These are phyloP conservation scores for Bertia moriformis DNA, from an alignment of 2,329 filamentous ascomycete species.

Conservation along the genomic window DNA sequence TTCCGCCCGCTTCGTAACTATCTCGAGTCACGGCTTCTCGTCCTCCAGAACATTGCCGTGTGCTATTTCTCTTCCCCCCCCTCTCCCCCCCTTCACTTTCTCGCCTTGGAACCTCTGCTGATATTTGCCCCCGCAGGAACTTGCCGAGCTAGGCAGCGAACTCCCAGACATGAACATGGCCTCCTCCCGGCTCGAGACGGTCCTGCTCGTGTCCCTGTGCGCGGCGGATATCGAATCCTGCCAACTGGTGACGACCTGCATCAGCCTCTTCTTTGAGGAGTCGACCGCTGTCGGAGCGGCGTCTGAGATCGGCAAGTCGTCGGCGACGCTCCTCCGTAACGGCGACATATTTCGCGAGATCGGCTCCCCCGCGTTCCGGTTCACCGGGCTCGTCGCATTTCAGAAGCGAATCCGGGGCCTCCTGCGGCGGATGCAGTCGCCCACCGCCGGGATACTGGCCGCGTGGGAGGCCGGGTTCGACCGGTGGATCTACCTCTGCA, in stretches of 20 bases:
- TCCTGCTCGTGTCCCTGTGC: slow-evolving; percentile 48
- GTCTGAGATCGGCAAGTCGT: slow-evolving; percentile 31
- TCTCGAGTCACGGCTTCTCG: slow-evolving; percentile 34
- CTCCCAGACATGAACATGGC: slow-evolving; percentile 36
- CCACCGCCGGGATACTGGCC: slow-evolving; percentile 50
- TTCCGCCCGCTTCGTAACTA: slow-evolving; percentile 37
- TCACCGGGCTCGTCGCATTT: slow-evolving; percentile 56
- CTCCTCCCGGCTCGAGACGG: slow-evolving; percentile 42
- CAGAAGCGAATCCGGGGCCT: slow-evolving; percentile 50
- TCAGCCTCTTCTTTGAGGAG: slow-evolving; percentile 48
- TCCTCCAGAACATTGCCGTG: slow-evolving; percentile 35
- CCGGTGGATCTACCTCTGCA: slow-evolving; percentile 48
- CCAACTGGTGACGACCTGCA: slow-evolving; percentile 46
- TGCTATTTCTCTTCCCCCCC: slow-evolving; percentile 5
- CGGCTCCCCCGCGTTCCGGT: slow-evolving; percentile 46
- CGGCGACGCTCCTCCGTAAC: slow-evolving; percentile 41
- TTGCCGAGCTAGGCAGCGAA: slow-evolving; percentile 36
- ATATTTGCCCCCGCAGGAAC: slow-evolving; percentile 25
- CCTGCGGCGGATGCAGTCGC: slow-evolving; percentile 43
- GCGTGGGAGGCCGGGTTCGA: slow-evolving; percentile 56
- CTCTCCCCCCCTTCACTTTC: no score
- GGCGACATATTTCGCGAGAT: slow-evolving; percentile 46
- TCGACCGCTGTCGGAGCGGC: slow-evolving; percentile 36
- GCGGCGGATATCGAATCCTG: slow-evolving; percentile 52
- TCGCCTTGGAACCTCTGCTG: background rate